Evolutionary conservation across 2,329 filamentous ascomycete species (phyloP).

Genomic region (Pseudocercospora crystallina): DNA sequence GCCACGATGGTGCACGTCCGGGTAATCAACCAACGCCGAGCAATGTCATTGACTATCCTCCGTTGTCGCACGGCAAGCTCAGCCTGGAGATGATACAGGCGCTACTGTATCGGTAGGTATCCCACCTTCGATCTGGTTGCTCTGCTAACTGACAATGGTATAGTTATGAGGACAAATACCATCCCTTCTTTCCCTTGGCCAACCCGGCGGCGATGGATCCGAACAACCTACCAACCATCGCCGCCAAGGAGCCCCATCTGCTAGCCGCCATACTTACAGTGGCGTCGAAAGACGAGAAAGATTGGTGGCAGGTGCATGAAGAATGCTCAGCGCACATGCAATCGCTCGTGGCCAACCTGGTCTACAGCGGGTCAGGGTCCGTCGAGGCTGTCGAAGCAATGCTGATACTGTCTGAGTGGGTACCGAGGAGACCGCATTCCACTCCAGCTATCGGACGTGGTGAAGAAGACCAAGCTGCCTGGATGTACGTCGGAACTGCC

Average conservation of each 20-base stretch:
- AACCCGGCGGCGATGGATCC: conserved; percentile 33
- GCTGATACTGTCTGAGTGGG: conserved; percentile 37
- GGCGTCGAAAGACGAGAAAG: conserved; percentile 35
- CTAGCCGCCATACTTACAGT: conserved; percentile 35
- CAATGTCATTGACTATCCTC: conserved; percentile 31
- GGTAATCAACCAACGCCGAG: conserved; percentile 9
- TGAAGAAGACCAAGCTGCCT: conserved; percentile 36
- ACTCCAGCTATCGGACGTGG: conserved; percentile 32
- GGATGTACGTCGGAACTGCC: conserved; percentile 37
- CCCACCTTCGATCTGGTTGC: background rate
- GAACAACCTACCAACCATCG: conserved; percentile 28
- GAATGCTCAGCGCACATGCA: conserved; percentile 36
- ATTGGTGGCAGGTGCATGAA: conserved; percentile 36
- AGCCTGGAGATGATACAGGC: conserved; percentile 31
- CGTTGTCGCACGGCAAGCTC: conserved; percentile 30
- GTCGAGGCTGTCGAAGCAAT: conserved; percentile 37
- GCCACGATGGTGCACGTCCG: conserved; percentile 12
- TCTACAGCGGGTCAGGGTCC: conserved; percentile 32
- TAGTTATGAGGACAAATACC: conserved; percentile 34
- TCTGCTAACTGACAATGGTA: background rate
- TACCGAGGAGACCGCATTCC: conserved; percentile 30
- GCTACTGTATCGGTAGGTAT: conserved; percentile 26
- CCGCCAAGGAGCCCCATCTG: conserved; percentile 33
- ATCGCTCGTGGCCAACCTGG: conserved; percentile 32
- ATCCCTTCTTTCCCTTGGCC: conserved; percentile 36